A percentile compares a stretch with the other conserved stretches of the same genome.
These are phyloP conservation scores for Apiotrichum sp. DNA, from an alignment of 1,284 basidiomycete species.

Conservation along the genomic window DNA sequence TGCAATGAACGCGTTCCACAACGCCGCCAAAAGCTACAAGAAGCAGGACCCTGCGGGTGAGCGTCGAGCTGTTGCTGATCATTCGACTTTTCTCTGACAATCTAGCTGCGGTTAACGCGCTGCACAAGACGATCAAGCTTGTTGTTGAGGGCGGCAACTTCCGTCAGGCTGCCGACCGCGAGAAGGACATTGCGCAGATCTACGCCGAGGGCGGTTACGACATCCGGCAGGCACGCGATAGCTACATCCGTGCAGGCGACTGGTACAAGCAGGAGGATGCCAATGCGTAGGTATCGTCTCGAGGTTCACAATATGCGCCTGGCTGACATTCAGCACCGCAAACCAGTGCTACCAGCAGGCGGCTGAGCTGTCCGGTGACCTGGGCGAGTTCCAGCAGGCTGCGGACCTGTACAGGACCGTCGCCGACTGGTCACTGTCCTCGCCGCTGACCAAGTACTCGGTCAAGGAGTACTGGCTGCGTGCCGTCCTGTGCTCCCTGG, in stretches of 20 bases:
- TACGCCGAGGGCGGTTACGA: constrained; percentile 62
- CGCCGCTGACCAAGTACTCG: constrained; percentile 90
- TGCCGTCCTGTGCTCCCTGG: constrained; percentile 80
- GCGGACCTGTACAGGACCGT: constrained; percentile 87
- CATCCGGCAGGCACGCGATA: constrained; percentile 64
- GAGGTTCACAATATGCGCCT: neutral
- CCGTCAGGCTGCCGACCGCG: constrained; percentile 93
- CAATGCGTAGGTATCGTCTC: constrained; percentile 62
- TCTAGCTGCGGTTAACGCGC: constrained; percentile 82
- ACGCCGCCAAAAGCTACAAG: constrained; percentile 90
- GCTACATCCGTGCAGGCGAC: constrained; percentile 86
- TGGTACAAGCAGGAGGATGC: constrained; percentile 98
- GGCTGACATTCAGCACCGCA: constrained; percentile 63
- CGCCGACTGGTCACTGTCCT: constrained; percentile 74
- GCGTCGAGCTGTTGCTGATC: constrained; percentile 30
- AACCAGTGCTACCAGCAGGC: constrained; percentile 95
- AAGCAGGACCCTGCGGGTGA: constrained; percentile 73
- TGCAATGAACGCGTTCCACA: constrained; percentile 96
- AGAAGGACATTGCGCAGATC: constrained; percentile 94
- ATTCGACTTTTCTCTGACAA: too few species aligned
- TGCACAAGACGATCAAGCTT: constrained; percentile 76
- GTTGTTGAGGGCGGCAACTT: constrained; percentile 83
- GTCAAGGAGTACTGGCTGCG: constrained; percentile 97
- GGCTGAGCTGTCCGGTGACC: constrained; percentile 85
- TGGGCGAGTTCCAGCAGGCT: constrained; percentile 77